Evolutionary conservation across 2,329 filamentous ascomycete genomes (phyloP), one percentile per base, ranked within the genome.

Genomic region (Dothidotthia symphoricarpi): DNA sequence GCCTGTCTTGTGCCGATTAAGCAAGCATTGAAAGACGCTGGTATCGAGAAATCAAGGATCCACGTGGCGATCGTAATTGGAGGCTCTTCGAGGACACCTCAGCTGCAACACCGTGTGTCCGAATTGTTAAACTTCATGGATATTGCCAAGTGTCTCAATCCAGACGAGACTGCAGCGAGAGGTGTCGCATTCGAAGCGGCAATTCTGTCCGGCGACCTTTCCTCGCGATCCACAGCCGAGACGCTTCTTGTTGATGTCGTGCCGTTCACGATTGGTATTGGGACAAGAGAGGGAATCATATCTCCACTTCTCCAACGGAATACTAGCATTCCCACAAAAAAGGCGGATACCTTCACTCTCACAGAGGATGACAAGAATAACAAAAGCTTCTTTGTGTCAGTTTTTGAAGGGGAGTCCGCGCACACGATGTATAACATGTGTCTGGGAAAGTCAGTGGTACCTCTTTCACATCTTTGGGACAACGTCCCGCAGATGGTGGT

Each of bases 141-240:
- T 77, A 87, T 88, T 58, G 88, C 83, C 79, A 95, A 95, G 86
- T 87, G 87, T 74, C 94, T 96, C 69, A 95, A 95, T 81, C 90
- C 89, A 55, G 90, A 96, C 62, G 90, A 95, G 77, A 89, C 90
- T 73, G 89, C 95, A 53, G 90, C 90, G 61, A 95, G 90, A 69
- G 90, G 90, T 75, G 90, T 90, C 45, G 89, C 90, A 53, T 87
- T 95, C 51, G 90, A 95, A 74, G 90, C 84, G 72, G 89, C 88
- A 83, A 83, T 95, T 62, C 77, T 95, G 44, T 87, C 88, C 53
- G 87, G 88, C 47, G 87, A 95, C 74, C 81, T 16, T 11, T 22
- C 19, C 12, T 35, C 38, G 6, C 28, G 85, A 65, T 84, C 83
- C 64, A 86, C 86, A 46, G 76, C 73, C 17, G 83, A 85, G 3